Conservation (phyloP, 1,139 yeast species). For the Candida frijolesensis region DNA sequence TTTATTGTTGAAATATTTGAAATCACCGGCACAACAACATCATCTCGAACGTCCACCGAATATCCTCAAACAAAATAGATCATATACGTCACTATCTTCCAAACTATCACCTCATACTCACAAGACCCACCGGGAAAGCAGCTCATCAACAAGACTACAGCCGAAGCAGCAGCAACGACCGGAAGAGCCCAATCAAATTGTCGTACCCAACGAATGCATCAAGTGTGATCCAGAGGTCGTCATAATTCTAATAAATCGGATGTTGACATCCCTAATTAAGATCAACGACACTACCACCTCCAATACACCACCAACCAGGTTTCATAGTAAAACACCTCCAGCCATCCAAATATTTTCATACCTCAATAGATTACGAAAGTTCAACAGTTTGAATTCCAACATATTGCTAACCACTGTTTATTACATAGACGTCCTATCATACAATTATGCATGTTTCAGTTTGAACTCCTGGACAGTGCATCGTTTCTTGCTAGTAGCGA, state of each 20-base stretch:
- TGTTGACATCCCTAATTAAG: slow-evolving; percentile 71
- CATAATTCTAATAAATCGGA: slow-evolving; percentile 70
- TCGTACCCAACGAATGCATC: slow-evolving; percentile 60
- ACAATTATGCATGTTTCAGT: slow-evolving; percentile 78
- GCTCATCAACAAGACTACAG: neutral
- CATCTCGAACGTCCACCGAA: slow-evolving; percentile 3
- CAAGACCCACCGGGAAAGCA: neutral
- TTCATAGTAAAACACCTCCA: slow-evolving; percentile 93
- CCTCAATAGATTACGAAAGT: slow-evolving; percentile 73
- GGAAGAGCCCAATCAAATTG: slow-evolving; percentile 5
- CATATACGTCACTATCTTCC: slow-evolving; percentile 1
- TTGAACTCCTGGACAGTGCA: slow-evolving; percentile 92
- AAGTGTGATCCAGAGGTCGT: slow-evolving; percentile 72
- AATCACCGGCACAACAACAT: neutral
- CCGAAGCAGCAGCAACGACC: slow-evolving; percentile 1
- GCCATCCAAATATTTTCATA: slow-evolving; percentile 80
- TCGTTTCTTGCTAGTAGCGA: slow-evolving; percentile 85
- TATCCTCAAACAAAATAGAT: neutral
- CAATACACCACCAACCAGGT: slow-evolving; percentile 62
- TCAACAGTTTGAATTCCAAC: slow-evolving; percentile 82
- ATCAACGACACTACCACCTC: slow-evolving; percentile 59
- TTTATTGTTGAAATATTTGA: neutral
- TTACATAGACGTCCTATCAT: slow-evolving; percentile 82
- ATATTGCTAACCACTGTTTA: slow-evolving; percentile 80
- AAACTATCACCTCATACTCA: neutral